Evolutionary conservation across 305 asterid species (phyloP).

Genomic region (Fraxinus baroniana): DNA sequence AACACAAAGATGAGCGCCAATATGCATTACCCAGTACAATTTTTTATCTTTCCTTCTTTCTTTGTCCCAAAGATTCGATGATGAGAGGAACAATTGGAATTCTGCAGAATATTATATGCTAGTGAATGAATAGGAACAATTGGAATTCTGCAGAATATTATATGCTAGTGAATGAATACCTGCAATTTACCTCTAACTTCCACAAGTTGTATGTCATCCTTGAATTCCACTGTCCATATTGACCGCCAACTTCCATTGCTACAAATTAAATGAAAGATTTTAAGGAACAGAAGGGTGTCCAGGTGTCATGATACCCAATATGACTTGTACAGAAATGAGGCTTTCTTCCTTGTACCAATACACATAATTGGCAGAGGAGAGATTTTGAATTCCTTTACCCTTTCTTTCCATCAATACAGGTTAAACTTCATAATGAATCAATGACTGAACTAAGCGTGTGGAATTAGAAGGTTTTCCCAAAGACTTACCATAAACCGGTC

Average conservation of each 20-base stretch:
- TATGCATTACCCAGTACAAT: not conserved
- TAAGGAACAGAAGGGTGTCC: conserved; percentile 19
- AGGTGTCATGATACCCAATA: conserved; percentile 14
- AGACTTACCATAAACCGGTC: not conserved
- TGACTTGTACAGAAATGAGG: conserved; percentile 8
- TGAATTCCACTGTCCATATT: conserved; percentile 70
- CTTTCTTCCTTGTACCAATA: conserved; percentile 4
- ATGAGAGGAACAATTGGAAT: not conserved
- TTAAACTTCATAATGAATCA: not conserved
- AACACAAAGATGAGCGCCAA: not conserved
- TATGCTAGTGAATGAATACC: conserved; percentile 44
- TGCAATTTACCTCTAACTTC: conserved; percentile 80
- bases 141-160: conserved; percentile 14
- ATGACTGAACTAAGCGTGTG: not conserved
- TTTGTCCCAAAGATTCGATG: not conserved
- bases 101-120: conserved; percentile 17
- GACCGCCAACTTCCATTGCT: conserved; percentile 99
- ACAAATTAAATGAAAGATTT: conserved; percentile 29
- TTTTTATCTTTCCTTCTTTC: not conserved
- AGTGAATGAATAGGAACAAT: conserved; percentile 38
- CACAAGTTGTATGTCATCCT: conserved; percentile 70
- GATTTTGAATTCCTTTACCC: not conserved
- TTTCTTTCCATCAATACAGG: not conserved
- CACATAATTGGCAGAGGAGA: not conserved
- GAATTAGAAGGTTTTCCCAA: conserved; percentile 4